These are phyloP conservation scores for Yarrowia sp. DNA, from an alignment of 805 yeast genomes.

Conservation along the genomic window DNA sequence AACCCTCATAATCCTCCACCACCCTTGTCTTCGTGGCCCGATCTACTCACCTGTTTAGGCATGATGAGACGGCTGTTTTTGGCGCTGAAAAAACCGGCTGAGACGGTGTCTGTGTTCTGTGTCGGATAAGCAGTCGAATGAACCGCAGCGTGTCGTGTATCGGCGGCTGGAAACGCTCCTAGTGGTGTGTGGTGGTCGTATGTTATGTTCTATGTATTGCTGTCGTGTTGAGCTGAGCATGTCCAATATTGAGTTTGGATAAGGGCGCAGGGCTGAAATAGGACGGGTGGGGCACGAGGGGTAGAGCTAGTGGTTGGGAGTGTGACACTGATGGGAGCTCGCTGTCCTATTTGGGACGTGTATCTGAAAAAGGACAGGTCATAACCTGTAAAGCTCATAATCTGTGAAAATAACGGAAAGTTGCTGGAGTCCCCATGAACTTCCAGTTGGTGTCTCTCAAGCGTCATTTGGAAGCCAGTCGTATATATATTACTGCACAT, in stretches of 20 bases:
- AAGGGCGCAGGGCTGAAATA: conserved; percentile 37
- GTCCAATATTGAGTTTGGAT: conserved; percentile 31
- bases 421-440: neutral
- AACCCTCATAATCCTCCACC: neutral
- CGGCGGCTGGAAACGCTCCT: neutral
- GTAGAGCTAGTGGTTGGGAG: neutral
- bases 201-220: conserved; percentile 31
- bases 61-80: conserved; percentile 7
- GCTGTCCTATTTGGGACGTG: no score
- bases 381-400: neutral
- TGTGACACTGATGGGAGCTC: no score
- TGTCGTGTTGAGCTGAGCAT: conserved; percentile 36
- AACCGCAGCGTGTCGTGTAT: neutral
- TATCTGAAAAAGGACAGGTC: neutral
- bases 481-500: no score
- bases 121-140: neutral
- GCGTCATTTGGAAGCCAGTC: no score
- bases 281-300: neutral
- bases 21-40: neutral
- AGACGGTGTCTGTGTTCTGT: neutral
- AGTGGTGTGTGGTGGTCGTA: conserved; percentile 13
- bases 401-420: neutral
- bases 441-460: no score
- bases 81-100: neutral
- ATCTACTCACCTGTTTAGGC: conserved; percentile 34